Evolutionary conservation across 2,329 filamentous ascomycete genomes (phyloP).

Genomic region (Coniella lustricola): DNA sequence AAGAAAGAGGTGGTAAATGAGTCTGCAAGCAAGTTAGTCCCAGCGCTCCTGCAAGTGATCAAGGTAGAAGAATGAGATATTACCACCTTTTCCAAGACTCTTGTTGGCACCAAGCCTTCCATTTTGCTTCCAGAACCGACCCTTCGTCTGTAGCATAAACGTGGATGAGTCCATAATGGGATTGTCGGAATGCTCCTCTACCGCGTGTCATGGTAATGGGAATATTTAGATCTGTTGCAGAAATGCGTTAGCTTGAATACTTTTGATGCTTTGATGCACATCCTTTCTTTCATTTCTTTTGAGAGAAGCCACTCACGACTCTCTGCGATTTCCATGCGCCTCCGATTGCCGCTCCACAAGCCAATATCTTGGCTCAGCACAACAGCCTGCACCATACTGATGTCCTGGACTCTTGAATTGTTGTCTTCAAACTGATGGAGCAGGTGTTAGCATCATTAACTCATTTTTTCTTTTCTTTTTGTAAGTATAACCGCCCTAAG

Average conservation of each 20-base stretch:
- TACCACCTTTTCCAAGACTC: slow-evolving; percentile 61
- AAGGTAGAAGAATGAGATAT: background rate
- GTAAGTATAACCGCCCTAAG: background rate
- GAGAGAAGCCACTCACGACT: slow-evolving; percentile 32
- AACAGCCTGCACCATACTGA: slow-evolving; percentile 43
- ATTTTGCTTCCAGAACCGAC: slow-evolving; percentile 53
- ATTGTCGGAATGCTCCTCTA: slow-evolving; percentile 51
- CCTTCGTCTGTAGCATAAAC: slow-evolving; percentile 49
- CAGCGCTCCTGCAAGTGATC: background rate
- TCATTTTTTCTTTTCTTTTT: too few species aligned
- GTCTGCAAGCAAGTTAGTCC: slow-evolving; percentile 27
- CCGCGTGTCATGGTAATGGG: slow-evolving; percentile 42
- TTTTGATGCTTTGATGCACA: background rate
- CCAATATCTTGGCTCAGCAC: slow-evolving; percentile 43
- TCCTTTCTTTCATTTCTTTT: accelerated
- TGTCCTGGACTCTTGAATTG: slow-evolving; percentile 38
- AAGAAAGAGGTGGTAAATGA: slow-evolving; percentile 58
- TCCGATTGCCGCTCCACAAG: slow-evolving; percentile 47
- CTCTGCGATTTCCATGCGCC: slow-evolving; percentile 51
- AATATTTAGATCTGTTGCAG: slow-evolving; percentile 20
- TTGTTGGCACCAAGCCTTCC: slow-evolving; percentile 55
- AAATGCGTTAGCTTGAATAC: background rate
- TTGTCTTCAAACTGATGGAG: slow-evolving; percentile 39
- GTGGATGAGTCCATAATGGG: slow-evolving; percentile 43
- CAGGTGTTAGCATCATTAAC: background rate